Base-by-base conservation (phyloP, 352 stramenopile species). In the Globisporangium paddicum region DNA sequence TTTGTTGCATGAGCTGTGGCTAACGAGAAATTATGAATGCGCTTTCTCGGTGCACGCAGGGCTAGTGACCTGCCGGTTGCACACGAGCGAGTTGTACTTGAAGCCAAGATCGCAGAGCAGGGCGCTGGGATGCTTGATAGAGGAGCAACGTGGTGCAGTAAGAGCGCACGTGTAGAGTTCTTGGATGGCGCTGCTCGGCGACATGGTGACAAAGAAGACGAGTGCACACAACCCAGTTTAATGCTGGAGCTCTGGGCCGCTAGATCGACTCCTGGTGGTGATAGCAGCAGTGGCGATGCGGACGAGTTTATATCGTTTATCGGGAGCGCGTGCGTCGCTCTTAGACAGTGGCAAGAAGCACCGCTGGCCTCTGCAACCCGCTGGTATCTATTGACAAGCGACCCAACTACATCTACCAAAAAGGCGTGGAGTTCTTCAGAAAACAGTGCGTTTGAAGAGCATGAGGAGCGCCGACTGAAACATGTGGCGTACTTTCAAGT, bases 381-480 rank as follows among this genome's bases (percentile, higher is more conserved):
- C 6, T 67, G 60, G 60, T 67, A 67, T 11, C 4, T 5, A 18
- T 21, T 62, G n/a, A 19, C 40, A 32, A 16, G 30, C 14, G 28
- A 4, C 25, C 46, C 18, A 10, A 38, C 7, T 2, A 9, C 10
- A 10, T n/a, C n/a, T n/a, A 14, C 45, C 9, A 26, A 10, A 57
- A 30, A 58, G 16, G 37, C 11, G 23, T 50, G 18, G 35, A 11
- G 11, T 11, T 9, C 7, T 14, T 7, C 30, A 1, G 47, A 58
- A 11, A 52, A 26, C 35, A 44, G 38, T 21, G 44, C 4, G 9
- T 56, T 60, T n/a, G 59, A 57, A 25, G 59, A 60, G 19, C 16
- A 6, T 14, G 32, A 58, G 34, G 48, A 57, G 55, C n/a, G 23
- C 28, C 23, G 54, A 7, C 14, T 23, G 23, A 3, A 37, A 3